Evolutionary conservation across 2,329 filamentous ascomycete species (phyloP), one percentile per base, ranked within the genome.

Genomic region (Sordariomycetes sp.): DNA sequence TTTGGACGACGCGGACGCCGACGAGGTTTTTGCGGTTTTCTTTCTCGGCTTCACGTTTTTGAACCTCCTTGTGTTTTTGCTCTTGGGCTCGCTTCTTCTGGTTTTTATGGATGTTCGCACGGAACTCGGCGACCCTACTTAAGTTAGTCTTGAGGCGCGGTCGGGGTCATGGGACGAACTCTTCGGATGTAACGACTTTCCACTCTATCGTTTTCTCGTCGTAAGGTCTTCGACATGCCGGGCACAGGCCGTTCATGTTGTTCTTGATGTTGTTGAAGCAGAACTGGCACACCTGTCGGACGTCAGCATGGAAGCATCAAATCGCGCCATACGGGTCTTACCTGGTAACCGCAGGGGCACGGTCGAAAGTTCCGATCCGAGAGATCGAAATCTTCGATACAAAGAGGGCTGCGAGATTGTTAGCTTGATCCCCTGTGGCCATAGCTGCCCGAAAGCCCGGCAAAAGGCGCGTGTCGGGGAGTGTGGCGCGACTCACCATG

Each of bases 211-310:
- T 93, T 57, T 90, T 90, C 47, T 98, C 93, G 57, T 95, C 87
- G 58, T 98, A 98, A 6, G 86, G 82, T 56, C 92, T 75, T 61
- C 92, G 79, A 58, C 92, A 98, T 46, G 94, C 94, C n/a, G 92
- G 92, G 59, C 92, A 98, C 38, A 95, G 73, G 23, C 90, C 88
- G 55, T 95, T 96, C 74, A 94, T 87, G 50, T 95, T 95, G 49
- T 84, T 94, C 64, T 93, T 94, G 58, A 98, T 93, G 58, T 96
- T 98, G 64, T 98, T 95, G 68, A 90, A 98, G 65, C 92, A 98
- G 63, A 98, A 98, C 68, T 98, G 93, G 62, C 92, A 98, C 57
- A 98, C 90, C 88, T 95, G 18, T 31, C 18, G 9, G 9, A 17
- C 8, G n/a, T 31, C 29, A 9, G 12, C n/a, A 18, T n/a, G 15